These are phyloP conservation scores for Colletotrichum musae DNA, from an alignment of 2,329 filamentous ascomycete genomes.

Conservation along the genomic window DNA sequence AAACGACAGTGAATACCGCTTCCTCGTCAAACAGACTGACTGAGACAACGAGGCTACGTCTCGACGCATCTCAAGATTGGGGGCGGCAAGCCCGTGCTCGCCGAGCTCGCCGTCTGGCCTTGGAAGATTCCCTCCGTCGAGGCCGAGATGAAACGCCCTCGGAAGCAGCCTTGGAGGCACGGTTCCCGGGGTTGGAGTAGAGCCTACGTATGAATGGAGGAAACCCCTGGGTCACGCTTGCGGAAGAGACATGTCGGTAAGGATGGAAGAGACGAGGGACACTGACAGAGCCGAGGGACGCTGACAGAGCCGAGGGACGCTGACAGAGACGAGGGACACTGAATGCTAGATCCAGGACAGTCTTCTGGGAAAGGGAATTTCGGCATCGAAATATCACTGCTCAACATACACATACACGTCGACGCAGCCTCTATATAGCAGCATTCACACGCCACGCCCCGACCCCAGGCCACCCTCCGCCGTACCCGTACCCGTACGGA, in stretches of 20 bases:
- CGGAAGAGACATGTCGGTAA: too few relatives aligned
- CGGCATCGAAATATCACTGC: too few relatives aligned
- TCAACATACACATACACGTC: too few relatives aligned
- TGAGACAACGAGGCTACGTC: conserved; percentile 45
- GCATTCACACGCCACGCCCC: conserved; percentile 36
- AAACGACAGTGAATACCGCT: too few relatives aligned
- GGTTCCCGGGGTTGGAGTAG: conserved; percentile 28
- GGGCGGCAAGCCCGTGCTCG: conserved; percentile 44
- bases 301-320: too few relatives aligned
- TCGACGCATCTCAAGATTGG: conserved; percentile 45
- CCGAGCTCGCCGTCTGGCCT: conserved; percentile 45
- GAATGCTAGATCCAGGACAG: conserved; percentile 18
- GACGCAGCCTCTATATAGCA: conserved; percentile 5
- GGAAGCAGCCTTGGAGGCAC: conserved; percentile 37
- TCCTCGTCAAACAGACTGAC: conserved; percentile 11
- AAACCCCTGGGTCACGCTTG: too few relatives aligned
- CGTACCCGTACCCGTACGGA: conserved; percentile 3
- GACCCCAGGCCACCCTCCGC: conserved; percentile 23
- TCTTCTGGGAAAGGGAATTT: too few relatives aligned
- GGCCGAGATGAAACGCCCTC: conserved; percentile 45
- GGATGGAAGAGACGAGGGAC: too few relatives aligned
- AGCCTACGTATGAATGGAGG: conserved; percentile 15
- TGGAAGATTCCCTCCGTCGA: conserved; percentile 47
- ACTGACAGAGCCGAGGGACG: too few relatives aligned
- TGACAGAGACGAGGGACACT: neutral